phyloP scores from a whole-genome alignment of 768 basidiomycete species.

The Mycena amicta region DNA sequence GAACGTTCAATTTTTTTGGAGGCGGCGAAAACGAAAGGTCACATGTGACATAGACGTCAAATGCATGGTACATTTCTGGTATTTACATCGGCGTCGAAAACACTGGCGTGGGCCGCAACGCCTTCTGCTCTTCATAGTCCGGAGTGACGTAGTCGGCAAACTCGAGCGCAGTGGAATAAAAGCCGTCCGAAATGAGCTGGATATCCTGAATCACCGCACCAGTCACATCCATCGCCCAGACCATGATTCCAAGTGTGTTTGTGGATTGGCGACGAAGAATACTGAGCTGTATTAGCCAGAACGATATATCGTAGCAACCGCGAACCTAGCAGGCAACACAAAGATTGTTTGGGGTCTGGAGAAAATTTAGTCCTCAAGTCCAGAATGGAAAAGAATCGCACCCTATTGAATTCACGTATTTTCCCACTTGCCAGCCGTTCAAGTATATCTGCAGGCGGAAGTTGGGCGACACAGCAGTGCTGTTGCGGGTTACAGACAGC shows the following conservation, averaged over 20 bases:
- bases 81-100: constrained; percentile 37
- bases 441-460: constrained; percentile 53
- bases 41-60: not conserved
- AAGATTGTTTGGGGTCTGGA: constrained; percentile 53
- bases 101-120: constrained; percentile 31
- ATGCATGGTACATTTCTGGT: not conserved
- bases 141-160: constrained; percentile 46
- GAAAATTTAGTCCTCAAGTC: too few relatives aligned
- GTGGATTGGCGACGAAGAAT: constrained; percentile 43
- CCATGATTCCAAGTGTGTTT: constrained; percentile 50
- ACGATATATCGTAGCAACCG: not conserved
- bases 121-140: constrained; percentile 41
- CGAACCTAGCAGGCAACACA: constrained; percentile 51
- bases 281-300: constrained; percentile 11
- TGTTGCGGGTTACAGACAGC: constrained; percentile 47
- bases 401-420: constrained; percentile 55
- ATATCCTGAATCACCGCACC: constrained; percentile 48
- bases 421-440: constrained; percentile 58
- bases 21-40: not conserved
- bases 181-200: constrained; percentile 46
- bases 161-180: constrained; percentile 41
- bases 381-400: too few relatives aligned
- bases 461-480: constrained; percentile 39
- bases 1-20: not conserved
- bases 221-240: constrained; percentile 49